These are phyloP conservation scores for Aspergillus carbonarius DNA, from an alignment of 2,329 filamentous ascomycete genomes.

Conservation along the genomic window DNA sequence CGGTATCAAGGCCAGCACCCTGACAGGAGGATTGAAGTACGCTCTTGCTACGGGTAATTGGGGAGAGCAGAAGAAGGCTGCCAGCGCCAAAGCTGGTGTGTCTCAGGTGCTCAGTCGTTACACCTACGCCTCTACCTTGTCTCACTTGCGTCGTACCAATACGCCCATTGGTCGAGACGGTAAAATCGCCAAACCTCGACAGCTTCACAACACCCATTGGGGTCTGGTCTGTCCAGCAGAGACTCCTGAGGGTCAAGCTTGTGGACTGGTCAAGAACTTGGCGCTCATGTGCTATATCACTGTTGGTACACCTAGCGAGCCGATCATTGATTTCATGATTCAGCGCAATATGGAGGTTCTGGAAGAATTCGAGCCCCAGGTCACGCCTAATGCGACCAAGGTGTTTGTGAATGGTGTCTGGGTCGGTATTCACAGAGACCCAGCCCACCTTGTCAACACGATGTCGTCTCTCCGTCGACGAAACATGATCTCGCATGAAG, in stretches of 20 bases:
- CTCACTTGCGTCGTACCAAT: conserved; percentile 94
- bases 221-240: conserved; percentile 95
- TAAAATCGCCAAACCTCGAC: conserved; percentile 95
- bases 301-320: conserved; percentile 85
- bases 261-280: conserved; percentile 95
- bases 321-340: conserved; percentile 93
- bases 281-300: conserved; percentile 98
- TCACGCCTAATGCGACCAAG: conserved; percentile 91
- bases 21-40: conserved; percentile 94
- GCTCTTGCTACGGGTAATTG: conserved; percentile 97
- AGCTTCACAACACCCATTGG: conserved; percentile 99
- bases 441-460: conserved; percentile 76
- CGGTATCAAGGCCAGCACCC: conserved; percentile 84
- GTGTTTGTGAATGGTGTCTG: conserved; percentile 98
- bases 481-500: conserved; percentile 83
- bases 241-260: conserved; percentile 96
- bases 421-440: conserved; percentile 92
- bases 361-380: conserved; percentile 85
- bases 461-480: conserved; percentile 76
- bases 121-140: conserved; percentile 93
- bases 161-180: conserved; percentile 97
- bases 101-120: conserved; percentile 98
- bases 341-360: conserved; percentile 93
- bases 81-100: conserved; percentile 91
- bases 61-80: conserved; percentile 99